phyloP scores from a whole-genome alignment of 2,329 filamentous ascomycete genomes.

The Neoascochyta sp. region DNA sequence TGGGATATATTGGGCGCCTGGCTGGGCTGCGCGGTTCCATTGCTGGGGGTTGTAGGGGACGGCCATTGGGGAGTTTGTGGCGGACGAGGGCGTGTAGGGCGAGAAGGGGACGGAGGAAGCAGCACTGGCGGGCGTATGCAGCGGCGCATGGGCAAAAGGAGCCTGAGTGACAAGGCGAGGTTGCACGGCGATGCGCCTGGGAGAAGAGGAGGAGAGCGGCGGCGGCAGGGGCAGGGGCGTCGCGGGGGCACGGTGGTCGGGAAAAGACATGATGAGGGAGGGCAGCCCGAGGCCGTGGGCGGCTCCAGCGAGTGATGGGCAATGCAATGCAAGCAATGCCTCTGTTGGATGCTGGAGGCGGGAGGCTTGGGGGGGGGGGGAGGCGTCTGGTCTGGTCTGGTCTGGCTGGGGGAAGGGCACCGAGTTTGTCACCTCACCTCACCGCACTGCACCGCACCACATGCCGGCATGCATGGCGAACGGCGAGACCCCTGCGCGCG shows the following conservation, averaged over 20 bases:
- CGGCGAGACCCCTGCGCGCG: conserved; percentile 9
- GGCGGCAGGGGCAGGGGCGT: too few relatives aligned
- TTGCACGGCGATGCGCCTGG: conserved; percentile 39
- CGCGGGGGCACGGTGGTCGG: conserved; percentile 19
- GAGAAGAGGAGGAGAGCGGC: conserved; percentile 26
- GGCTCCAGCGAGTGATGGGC: conserved; percentile 30
- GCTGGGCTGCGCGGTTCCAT: conserved; percentile 43
- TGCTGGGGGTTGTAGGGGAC: conserved; percentile 50
- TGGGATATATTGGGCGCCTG: conserved; percentile 38
- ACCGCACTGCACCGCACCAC: too few relatives aligned
- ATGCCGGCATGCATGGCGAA: conserved; percentile 9
- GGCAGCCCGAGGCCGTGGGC: conserved; percentile 31
- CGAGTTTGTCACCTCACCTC: conserved; percentile 17
- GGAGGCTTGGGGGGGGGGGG: too few relatives aligned
- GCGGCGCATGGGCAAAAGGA: conserved; percentile 35
- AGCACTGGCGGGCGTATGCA: conserved; percentile 39
- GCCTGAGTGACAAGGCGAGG: conserved; percentile 40
- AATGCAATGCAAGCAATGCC: too few relatives aligned
- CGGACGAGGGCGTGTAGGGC: conserved; percentile 32
- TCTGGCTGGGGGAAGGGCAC: too few relatives aligned
- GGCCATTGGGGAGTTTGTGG: conserved; percentile 35
- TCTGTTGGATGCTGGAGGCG: too few relatives aligned
- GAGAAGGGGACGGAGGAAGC: conserved; percentile 38
- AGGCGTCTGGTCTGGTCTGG: too few relatives aligned
- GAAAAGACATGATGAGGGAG: conserved; percentile 21